Percentiles rank a stretch among this genome's conserved stretches.
These are phyloP conservation scores for Fusarium napiforme DNA, from an alignment of 2,329 filamentous ascomycete genomes.

Conservation along the genomic window DNA sequence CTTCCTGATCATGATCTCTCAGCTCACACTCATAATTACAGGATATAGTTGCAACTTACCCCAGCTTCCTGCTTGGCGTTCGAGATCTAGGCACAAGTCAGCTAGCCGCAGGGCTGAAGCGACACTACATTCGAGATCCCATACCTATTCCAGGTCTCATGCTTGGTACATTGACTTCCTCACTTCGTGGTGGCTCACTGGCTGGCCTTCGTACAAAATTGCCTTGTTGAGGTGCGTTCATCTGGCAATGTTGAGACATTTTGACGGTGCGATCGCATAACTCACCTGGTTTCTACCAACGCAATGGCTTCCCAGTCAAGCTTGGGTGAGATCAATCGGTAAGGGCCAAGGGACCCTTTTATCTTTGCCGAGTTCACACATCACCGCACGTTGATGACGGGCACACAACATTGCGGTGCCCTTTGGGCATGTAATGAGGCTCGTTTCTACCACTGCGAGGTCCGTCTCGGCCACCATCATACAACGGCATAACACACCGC, in stretches of 20 bases:
- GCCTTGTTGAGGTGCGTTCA: background rate
- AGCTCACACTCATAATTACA: background rate
- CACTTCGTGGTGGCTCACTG: background rate
- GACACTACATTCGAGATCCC: background rate
- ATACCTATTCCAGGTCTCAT: background rate
- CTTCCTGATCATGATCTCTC: background rate
- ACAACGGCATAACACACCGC: background rate
- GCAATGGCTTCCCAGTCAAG: background rate
- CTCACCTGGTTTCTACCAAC: background rate
- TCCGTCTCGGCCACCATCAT: background rate
- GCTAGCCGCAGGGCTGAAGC: background rate
- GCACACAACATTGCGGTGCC: background rate
- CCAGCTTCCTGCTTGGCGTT: background rate
- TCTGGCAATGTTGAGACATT: constrained; percentile 1
- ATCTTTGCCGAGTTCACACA: background rate
- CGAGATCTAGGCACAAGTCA: background rate
- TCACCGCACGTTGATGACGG: background rate
- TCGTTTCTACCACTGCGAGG: constrained; percentile 1
- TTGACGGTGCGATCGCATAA: background rate
- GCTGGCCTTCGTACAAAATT: background rate
- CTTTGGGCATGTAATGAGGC: background rate
- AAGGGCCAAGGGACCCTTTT: constrained; percentile 2
- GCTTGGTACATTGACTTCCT: background rate
- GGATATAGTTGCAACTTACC: background rate
- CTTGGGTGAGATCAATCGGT: background rate